Base-by-base conservation (phyloP, 495 filamentous ascomycete genomes). In the Bacidia gigantensis region DNA sequence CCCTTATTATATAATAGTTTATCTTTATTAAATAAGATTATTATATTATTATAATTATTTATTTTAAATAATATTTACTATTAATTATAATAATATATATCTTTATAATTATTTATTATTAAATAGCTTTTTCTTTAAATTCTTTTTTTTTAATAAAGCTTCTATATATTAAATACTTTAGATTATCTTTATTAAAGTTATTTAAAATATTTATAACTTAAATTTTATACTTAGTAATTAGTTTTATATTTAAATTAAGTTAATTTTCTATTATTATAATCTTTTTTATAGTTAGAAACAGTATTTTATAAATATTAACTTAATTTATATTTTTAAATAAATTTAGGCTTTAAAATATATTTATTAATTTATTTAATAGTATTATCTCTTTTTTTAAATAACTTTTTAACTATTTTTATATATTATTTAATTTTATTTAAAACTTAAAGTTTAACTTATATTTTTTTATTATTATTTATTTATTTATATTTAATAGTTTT, bases 391-490 rank as follows among this genome's bases (percentile, higher is more conserved):
- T 35, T 35, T 35, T 14, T 35, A 35, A 35, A 35, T 35, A 7
- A 14, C 29, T 35, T 23, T n/a, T 24, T 49, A 49, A 49, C 14
- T 25, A 7, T 35, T 3, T 49, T 25, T 49, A 49, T 18, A 49
- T 24, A 49, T 11, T 49, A 49, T 49, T 25, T 26, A 18, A 25
- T 25, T 26, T 49, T 18, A 29, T 39, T 50, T 50, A 40, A 5
- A 50, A 40, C 9, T 14, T 50, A 50, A 50, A 20, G 29, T 39
- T 39, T 50, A 18, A 25, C 20, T 48, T 11, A 12, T 9, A 22
- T 9, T 9, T 45, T 23, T n/a, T 48, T 48, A 48, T 48, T 7
- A 22, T 10, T 50, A 38, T 17, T 50, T 50, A 43, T 43, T 43
- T 42, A 40, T 42, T 21, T 43, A 22, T 50, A 14, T 10, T 35